Conservation (phyloP, 495 filamentous ascomycete species). For the Pseudoneurospora amorphoporcata region DNA sequence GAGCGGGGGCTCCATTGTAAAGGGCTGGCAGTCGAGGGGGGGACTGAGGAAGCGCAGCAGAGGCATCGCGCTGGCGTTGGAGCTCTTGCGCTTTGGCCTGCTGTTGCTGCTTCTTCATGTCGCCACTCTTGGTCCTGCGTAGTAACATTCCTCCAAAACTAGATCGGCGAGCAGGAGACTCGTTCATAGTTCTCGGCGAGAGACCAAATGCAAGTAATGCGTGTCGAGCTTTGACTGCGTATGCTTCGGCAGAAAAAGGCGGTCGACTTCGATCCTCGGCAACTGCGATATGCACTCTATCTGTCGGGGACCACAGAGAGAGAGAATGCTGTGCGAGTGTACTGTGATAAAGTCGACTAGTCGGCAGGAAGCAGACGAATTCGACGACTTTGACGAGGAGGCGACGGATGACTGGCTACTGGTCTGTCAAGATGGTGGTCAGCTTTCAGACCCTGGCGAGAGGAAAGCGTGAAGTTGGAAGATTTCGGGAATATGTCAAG, state of each 20-base stretch:
- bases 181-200: slow-evolving; percentile 28
- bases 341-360: background rate
- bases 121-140: slow-evolving; percentile 71
- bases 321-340: background rate
- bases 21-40: slow-evolving; percentile 77
- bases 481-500: background rate
- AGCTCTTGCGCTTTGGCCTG: slow-evolving; percentile 51
- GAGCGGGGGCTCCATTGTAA: slow-evolving; percentile 48
- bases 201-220: background rate
- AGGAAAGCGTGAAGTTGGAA: background rate
- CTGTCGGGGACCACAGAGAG: background rate
- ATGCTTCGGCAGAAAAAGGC: background rate
- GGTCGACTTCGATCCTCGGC: background rate
- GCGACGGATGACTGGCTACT: background rate
- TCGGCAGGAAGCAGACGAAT: background rate
- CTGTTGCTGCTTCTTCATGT: slow-evolving; percentile 60
- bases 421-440: background rate
- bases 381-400: background rate
- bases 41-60: slow-evolving; percentile 49
- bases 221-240: background rate
- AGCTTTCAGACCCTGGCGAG: background rate
- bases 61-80: slow-evolving; percentile 49
- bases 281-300: background rate
- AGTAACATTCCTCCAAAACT: slow-evolving; percentile 54
- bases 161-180: slow-evolving; percentile 36